Evolutionary conservation across 208 protist species (phyloP), one percentile per base, ranked within the genome.

Genomic region (Blechomonas ayalai): DNA sequence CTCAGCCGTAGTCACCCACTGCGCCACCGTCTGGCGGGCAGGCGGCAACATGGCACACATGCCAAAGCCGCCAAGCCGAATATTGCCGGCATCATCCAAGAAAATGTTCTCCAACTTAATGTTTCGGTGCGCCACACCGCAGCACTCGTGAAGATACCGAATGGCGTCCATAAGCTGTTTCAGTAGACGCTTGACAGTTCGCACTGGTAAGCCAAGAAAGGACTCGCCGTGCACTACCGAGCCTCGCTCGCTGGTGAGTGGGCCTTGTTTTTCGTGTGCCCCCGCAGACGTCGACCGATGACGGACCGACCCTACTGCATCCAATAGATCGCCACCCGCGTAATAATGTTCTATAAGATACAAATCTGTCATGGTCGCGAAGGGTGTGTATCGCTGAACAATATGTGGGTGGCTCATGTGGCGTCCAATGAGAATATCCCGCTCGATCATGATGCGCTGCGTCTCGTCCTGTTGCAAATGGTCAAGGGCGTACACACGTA

Each of bases 101-200:
- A 78, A 68, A 16, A 92, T 66, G 22, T 57, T 75, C 43, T 92
- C 79, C 1, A 92, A 66, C 40, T 82, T 85, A 16, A 92, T 69
- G 58, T 81, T 78, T 20, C 83, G 80, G 60, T 92, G 83, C 4
- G 54, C 63, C 9, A 89, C 39, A 22, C 77, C 64, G 39, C 62
- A 77, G 13, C 27, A 44, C 3, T 43, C 57, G 53, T 92, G 83
- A 5, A 84, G 61, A 50, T 79, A 63, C 9, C 61, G 18, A 16
- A 92, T 31, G 0, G 56, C 74, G 12, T 52, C 40, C 45, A 87
- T 52, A 27, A 92, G 35, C 48, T 89, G 71, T 2, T 61, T 58
- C 35, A 57, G 44, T 4, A 82, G 45, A 3, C 70, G 52, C 36
- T 57, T 50, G 15, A 65, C 55, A n/a, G 79, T 51, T 26, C 33